Conservation (phyloP, 1,139 yeast species). For the Geotrichum europaeum region DNA sequence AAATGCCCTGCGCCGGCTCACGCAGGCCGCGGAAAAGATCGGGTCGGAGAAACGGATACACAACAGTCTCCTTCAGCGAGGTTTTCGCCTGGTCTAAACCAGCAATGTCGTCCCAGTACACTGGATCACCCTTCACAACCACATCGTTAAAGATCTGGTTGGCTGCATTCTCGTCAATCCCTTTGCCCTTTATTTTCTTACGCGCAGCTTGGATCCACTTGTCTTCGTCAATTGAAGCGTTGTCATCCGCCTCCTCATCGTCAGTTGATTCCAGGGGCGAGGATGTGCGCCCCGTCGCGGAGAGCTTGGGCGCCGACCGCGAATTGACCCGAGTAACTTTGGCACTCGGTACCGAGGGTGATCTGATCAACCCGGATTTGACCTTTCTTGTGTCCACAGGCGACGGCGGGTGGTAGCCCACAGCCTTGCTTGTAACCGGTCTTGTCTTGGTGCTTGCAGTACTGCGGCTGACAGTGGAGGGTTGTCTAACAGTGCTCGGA, state of each 20-base stretch:
- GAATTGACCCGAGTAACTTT: background rate
- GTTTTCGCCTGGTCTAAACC: slow-evolving; percentile 87
- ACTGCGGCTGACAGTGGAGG: background rate
- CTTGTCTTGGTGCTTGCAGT: background rate
- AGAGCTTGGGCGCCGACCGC: background rate
- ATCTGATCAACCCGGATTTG: background rate
- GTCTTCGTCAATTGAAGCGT: slow-evolving; percentile 16
- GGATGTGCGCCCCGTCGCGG: background rate
- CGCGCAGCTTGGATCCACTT: slow-evolving; percentile 29
- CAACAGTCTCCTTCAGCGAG: slow-evolving; percentile 91
- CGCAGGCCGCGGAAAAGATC: slow-evolving; percentile 86
- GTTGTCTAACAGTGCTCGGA: background rate
- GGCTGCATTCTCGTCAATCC: slow-evolving; percentile 46
- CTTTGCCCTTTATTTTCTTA: slow-evolving; percentile 28
- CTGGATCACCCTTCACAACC: slow-evolving; percentile 91
- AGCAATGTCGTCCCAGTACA: slow-evolving; percentile 94
- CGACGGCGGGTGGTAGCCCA: background rate
- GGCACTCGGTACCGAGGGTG: background rate
- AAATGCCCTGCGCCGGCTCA: slow-evolving; percentile 96
- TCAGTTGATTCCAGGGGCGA: slow-evolving; percentile 27
- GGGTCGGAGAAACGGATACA: slow-evolving; percentile 90
- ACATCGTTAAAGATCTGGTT: slow-evolving; percentile 85
- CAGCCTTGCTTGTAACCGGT: background rate
- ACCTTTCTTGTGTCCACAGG: background rate
- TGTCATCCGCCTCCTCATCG: slow-evolving; percentile 18